Conservation (phyloP, 2,329 filamentous ascomycete species). For the Clarireedia sp. region DNA sequence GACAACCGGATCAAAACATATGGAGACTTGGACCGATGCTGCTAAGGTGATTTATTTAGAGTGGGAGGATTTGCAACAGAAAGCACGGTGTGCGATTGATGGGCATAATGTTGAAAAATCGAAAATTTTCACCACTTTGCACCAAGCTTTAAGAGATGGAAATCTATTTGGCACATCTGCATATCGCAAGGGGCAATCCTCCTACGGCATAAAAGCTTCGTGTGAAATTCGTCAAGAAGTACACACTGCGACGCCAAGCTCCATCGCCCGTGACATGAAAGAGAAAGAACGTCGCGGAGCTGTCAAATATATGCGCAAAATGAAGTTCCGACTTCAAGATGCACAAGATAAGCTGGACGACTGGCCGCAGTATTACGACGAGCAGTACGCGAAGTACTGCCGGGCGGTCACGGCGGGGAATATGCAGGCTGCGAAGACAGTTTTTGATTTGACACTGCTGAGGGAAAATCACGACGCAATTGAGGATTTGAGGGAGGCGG, state of each 20-base stretch:
- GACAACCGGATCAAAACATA: no score
- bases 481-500: not conserved
- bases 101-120: no score
- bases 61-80: no score
- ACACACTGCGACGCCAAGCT: not conserved
- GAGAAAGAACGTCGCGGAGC: not conserved
- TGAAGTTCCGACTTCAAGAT: not conserved
- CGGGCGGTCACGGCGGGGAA: not conserved
- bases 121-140: no score
- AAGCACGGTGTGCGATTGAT: no score
- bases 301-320: not conserved
- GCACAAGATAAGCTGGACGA: slow-evolving; percentile 9
- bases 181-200: no score
- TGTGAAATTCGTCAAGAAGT: not conserved
- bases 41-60: no score
- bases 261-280: not conserved
- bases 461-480: not conserved
- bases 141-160: no score
- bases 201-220: no score
- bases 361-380: slow-evolving; percentile 9
- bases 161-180: no score
- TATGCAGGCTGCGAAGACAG: not conserved
- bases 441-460: not conserved
- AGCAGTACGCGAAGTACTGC: slow-evolving; percentile 3
- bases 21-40: no score